Evolutionary conservation across 2,329 filamentous ascomycete species (phyloP), one percentile per base, ranked within the genome.

Genomic region (Xylariaceae sp.): DNA sequence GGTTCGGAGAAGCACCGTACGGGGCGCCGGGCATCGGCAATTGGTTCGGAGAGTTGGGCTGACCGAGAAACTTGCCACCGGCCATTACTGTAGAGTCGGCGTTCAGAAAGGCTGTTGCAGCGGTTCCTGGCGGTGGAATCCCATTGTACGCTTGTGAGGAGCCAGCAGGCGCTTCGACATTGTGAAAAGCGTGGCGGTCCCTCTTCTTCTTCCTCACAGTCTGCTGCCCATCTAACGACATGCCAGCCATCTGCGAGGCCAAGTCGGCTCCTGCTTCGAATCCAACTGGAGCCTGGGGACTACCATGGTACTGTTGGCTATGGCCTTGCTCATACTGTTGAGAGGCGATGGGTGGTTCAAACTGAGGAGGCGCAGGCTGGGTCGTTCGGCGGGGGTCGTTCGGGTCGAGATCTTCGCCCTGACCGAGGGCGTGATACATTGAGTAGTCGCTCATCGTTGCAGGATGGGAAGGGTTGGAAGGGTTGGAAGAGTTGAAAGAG

Each of bases 171-270:
- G 88, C 83, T 61, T 92, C 89, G 51, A 97, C 83, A 40, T 84
- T 86, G 71, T 97, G 92, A 71, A 95, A 88, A 60, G 91, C 92
- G 73, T 97, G 92, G 56, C 90, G 84, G 70, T 96, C 88, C 80
- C 96, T 96, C 83, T 96, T 97, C 79, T 91, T 89, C 71, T 78
- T 87, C 69, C 84, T 79, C 54, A 73, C 73, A 2, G 75, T 75
- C 47, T 80, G 70, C 37, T 76, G 74, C 45, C 77, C 72, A 42
- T 79, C 83, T 62, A 95, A 75, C 41, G 79, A 85, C 80, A 95
- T 82, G 57, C 84, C 84, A 42, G 86, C 85, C 86, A 95, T 87
- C 71, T 95, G 90, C 53, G 84, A 80, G 46, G 84, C 79, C 56
- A 90, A 70, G 12, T 75, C 76, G 53, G 68, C 73, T 12, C 60